Percentiles rank a stretch among this genome's conserved stretches.
Evolutionary conservation across 2,329 filamentous ascomycete genomes (phyloP).

Genomic region (Ploettnerulaceae sp.): DNA sequence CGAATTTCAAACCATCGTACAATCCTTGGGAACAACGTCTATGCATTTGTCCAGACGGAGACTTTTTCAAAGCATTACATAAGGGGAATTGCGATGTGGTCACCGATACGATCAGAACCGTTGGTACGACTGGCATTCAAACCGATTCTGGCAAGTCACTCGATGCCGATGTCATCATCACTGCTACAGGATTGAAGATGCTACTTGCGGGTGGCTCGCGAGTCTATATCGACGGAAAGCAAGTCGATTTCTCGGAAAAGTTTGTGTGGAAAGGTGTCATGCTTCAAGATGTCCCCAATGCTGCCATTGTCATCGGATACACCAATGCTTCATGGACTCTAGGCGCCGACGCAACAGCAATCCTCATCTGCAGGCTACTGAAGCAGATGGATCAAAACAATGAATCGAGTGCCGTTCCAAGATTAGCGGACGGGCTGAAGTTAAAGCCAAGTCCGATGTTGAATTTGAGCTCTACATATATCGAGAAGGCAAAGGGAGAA

Average conservation of each 20-base stretch:
- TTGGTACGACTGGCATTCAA: constrained; percentile 45
- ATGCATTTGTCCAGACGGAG: constrained; percentile 57
- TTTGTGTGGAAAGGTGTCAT: constrained; percentile 61
- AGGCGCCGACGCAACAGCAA: constrained; percentile 46
- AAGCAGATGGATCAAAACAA: constrained; percentile 28
- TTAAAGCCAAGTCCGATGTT: constrained; percentile 17
- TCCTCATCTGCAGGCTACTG: constrained; percentile 27
- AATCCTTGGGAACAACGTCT: constrained; percentile 70
- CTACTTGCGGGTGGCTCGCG: constrained; percentile 50
- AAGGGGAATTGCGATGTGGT: constrained; percentile 43
- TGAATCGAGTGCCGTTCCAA: constrained; percentile 17
- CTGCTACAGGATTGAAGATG: constrained; percentile 62
- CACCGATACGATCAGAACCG: constrained; percentile 48
- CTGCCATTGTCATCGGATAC: constrained; percentile 58
- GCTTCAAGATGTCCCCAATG: constrained; percentile 63
- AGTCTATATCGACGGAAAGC: constrained; percentile 49
- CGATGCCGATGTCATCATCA: constrained; percentile 62
- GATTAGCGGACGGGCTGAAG: constrained; percentile 12
- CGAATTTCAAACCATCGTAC: constrained; percentile 61
- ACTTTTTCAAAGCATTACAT: constrained; percentile 50
- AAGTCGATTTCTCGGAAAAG: constrained; percentile 43
- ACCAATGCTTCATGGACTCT: constrained; percentile 64
- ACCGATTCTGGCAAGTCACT: constrained; percentile 35
- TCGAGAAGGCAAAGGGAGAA: constrained; percentile 23
- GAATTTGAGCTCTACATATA: constrained; percentile 29